phyloP scores from a whole-genome alignment of 441 rosid species.

The Populus hybrid region DNA sequence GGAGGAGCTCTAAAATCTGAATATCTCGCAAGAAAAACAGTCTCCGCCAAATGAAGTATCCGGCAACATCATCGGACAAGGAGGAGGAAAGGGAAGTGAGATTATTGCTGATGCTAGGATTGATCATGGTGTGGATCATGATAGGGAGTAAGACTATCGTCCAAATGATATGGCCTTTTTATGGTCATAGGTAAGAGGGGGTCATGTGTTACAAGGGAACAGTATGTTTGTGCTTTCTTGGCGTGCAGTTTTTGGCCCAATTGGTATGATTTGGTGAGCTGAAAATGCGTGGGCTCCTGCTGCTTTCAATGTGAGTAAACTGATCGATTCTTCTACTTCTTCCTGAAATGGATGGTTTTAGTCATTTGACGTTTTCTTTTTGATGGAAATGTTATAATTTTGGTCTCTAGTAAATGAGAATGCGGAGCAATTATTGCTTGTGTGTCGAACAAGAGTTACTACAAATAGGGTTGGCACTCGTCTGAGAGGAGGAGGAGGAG shows the following conservation, averaged over 20 bases:
- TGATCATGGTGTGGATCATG: conserved; percentile 42
- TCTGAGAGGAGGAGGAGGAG: too few species aligned
- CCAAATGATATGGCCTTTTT: conserved; percentile 3
- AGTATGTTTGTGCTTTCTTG: conserved; percentile 24
- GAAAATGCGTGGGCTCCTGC: conserved; percentile 19
- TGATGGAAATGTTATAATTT: background rate
- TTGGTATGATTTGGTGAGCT: conserved; percentile 69
- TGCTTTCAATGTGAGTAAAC: conserved; percentile 9
- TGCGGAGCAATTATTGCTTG: conserved; percentile 1
- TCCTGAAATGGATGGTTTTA: background rate
- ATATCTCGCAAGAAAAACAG: conserved; percentile 42
- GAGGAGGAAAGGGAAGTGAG: conserved; percentile 31
- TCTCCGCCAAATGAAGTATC: conserved; percentile 23
- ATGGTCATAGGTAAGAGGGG: background rate
- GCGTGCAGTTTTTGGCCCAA: conserved; percentile 40
- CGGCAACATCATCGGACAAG: conserved; percentile 10
- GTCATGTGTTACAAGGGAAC: conserved; percentile 33
- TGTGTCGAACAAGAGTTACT: conserved; percentile 20
- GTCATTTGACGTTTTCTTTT: background rate
- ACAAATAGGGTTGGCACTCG: background rate
- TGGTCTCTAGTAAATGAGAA: background rate
- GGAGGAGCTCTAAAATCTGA: conserved; percentile 61
- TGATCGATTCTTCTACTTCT: conserved; percentile 6
- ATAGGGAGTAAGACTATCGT: conserved; percentile 14
- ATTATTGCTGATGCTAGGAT: conserved; percentile 23